Evolutionary conservation across 176 grass and related monocot species (phyloP).

Genomic region (Cocos nucifera): DNA sequence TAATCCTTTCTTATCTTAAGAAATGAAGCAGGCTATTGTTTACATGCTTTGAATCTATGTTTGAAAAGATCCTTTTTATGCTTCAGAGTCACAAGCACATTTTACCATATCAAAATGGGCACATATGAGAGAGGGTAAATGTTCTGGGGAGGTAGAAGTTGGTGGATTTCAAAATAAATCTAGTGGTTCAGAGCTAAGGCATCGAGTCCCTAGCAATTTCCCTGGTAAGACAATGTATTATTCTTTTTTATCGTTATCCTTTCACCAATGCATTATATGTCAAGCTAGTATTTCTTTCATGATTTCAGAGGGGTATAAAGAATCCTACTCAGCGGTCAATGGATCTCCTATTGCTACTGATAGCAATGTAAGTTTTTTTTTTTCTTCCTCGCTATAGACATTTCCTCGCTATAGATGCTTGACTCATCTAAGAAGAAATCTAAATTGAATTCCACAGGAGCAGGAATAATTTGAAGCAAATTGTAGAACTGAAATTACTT

Average conservation of each 20-base stretch:
- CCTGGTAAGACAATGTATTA: slow-evolving; percentile 26
- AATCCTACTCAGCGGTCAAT: slow-evolving; percentile 19
- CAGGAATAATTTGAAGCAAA: too few relatives aligned
- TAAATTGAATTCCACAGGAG: too few relatives aligned
- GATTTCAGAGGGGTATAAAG: slow-evolving; percentile 26
- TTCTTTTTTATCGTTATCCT: slow-evolving; percentile 18
- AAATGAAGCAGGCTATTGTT: too few relatives aligned
- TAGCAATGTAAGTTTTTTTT: slow-evolving; percentile 43
- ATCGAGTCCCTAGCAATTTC: slow-evolving; percentile 30
- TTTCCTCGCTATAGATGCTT: too few relatives aligned
- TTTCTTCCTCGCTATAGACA: too few relatives aligned
- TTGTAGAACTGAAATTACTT: too few relatives aligned
- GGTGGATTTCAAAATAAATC: slow-evolving; percentile 1
- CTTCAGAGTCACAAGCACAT: slow-evolving; percentile 41
- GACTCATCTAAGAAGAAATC: too few relatives aligned
- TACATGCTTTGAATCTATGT: neutral
- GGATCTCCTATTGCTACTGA: slow-evolving; percentile 20
- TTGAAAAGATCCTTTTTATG: neutral
- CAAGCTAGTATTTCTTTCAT: neutral
- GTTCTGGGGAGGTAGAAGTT: slow-evolving; percentile 8
- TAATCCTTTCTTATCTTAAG: too few relatives aligned
- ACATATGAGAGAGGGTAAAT: slow-evolving; percentile 29
- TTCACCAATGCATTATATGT: too few relatives aligned
- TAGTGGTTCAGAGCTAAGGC: slow-evolving; percentile 43
- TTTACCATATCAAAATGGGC: slow-evolving; percentile 67